Evolutionary conservation across 495 filamentous ascomycete species (phyloP).

Genomic region (Elaphomyces granulatus): DNA sequence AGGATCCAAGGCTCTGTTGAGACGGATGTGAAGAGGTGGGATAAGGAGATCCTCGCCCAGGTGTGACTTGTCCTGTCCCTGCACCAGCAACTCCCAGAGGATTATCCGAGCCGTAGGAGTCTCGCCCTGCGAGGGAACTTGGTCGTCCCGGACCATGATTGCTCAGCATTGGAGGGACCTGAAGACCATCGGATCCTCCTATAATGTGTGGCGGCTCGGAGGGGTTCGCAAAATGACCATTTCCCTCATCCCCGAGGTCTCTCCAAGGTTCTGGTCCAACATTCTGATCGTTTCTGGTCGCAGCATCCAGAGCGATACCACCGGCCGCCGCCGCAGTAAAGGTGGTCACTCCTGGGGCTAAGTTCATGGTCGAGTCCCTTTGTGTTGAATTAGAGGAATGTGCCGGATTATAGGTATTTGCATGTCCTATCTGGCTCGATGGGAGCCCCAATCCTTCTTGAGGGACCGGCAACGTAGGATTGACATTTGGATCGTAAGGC

Average conservation of each 20-base stretch:
- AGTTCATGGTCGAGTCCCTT: slow-evolving; percentile 33
- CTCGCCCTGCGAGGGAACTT: slow-evolving; percentile 17
- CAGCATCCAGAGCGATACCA: slow-evolving; percentile 59
- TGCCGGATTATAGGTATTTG: slow-evolving; percentile 7
- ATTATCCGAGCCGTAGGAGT: slow-evolving; percentile 24
- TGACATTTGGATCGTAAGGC: neutral
- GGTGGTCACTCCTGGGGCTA: slow-evolving; percentile 64
- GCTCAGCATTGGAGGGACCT: slow-evolving; percentile 26
- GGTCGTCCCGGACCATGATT: slow-evolving; percentile 6
- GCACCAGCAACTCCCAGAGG: slow-evolving; percentile 20
- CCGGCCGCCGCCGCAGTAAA: slow-evolving; percentile 54
- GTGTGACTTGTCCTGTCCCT: slow-evolving; percentile 24
- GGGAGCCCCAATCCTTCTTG: slow-evolving; percentile 7
- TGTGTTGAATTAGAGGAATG: slow-evolving; percentile 10
- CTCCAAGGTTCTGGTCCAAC: slow-evolving; percentile 57
- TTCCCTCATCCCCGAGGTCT: slow-evolving; percentile 26
- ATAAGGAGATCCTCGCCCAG: slow-evolving; percentile 20
- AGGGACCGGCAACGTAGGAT: slow-evolving; percentile 6
- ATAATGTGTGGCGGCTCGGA: slow-evolving; percentile 32
- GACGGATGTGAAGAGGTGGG: slow-evolving; percentile 15
- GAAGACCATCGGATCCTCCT: slow-evolving; percentile 34
- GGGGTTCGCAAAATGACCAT: slow-evolving; percentile 23
- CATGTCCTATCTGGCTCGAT: slow-evolving; percentile 5
- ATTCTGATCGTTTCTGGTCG: slow-evolving; percentile 54
- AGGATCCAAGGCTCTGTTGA: slow-evolving; percentile 19